Evolutionary conservation across 352 stramenopile genomes (phyloP).

Genomic region (Discostella stelligera): DNA sequence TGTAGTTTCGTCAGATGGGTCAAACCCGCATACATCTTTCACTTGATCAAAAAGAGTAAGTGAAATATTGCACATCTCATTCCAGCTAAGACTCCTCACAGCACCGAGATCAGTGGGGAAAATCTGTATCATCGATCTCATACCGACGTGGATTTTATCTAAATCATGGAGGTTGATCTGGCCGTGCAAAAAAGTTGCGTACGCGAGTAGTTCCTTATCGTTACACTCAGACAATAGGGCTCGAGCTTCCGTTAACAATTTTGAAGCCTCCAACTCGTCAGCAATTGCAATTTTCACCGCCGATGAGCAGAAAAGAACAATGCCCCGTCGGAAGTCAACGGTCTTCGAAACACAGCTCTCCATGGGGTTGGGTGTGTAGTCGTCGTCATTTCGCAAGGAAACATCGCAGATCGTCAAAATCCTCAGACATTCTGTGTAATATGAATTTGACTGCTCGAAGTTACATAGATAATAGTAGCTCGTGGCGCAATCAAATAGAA

Average conservation of each 20-base stretch:
- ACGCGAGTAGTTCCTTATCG: conserved; percentile 46
- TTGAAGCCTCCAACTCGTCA: conserved; percentile 41
- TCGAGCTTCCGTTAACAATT: conserved; percentile 48
- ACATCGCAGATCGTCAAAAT: conserved; percentile 39
- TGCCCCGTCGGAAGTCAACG: conserved; percentile 35
- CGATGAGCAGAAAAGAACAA: conserved; percentile 52
- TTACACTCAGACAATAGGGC: conserved; percentile 35
- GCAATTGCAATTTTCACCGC: conserved; percentile 34
- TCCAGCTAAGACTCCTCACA: conserved; percentile 40
- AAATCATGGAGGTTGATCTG: conserved; percentile 37
- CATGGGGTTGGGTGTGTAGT: neutral
- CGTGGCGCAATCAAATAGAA: conserved; percentile 55
- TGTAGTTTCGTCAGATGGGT: conserved; percentile 36
- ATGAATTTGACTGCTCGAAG: conserved; percentile 48
- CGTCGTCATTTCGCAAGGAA: conserved; percentile 4
- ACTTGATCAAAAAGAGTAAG: conserved; percentile 51
- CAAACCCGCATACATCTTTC: conserved; percentile 60
- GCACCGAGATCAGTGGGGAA: conserved; percentile 27
- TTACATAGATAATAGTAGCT: conserved; percentile 61
- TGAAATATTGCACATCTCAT: conserved; percentile 43
- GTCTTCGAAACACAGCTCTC: conserved; percentile 19
- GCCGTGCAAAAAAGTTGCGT: conserved; percentile 32
- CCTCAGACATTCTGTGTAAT: conserved; percentile 47
- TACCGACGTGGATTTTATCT: conserved; percentile 39
- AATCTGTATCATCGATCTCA: conserved; percentile 41